Base-by-base conservation (phyloP, 192 early-diverging fungal genomes). In the Geosiphon pyriformis region DNA sequence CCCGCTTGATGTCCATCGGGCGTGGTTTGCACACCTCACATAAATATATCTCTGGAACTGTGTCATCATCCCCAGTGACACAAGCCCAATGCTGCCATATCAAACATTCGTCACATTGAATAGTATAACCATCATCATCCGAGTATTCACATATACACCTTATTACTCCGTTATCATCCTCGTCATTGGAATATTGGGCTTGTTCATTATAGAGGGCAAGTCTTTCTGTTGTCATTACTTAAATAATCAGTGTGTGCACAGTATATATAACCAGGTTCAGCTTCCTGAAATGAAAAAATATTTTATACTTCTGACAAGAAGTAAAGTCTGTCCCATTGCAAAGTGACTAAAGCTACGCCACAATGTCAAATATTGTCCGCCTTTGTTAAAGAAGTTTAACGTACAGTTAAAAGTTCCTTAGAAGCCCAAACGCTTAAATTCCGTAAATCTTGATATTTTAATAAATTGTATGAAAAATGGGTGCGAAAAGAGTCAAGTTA, bases 11-110 rank as follows among this genome's bases (percentile, higher is more conserved):
- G 54, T 92, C 83, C 15, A 87, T 69, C 25, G 80, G 74, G 6
- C 86, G 80, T 6, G 94, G 90, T 30, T 84, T 78, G 73, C 96
- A 98, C 57, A 75, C 61, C 54, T 97, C 93, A 69, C 95, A 98
- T 4, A 89, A 76, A 63, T 93, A 96, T 35, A 84, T 70, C 61
- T 96, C 93, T 1, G 96, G 94, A 25, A 95, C 83, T 62, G 87
- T 85, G 50, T 81, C 80, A 56, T 84, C 78, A 34, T 82, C 78
- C 42, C 89, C 82, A 12, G 77, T 76, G 12, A 99, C 88, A 71
- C 96, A 99, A 23, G 85, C 82, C 4, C 85, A 86, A 74, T 99
- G 96, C 69, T 99, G 96, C 96, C 96, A 99, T 3, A 94, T 92
- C 4, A 83, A 68, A 71, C 96, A 98, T 53, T 82, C 76, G 54